Evolutionary conservation across 352 stramenopile species (phyloP).

Genomic region (Phytophthora boehmeriae): DNA sequence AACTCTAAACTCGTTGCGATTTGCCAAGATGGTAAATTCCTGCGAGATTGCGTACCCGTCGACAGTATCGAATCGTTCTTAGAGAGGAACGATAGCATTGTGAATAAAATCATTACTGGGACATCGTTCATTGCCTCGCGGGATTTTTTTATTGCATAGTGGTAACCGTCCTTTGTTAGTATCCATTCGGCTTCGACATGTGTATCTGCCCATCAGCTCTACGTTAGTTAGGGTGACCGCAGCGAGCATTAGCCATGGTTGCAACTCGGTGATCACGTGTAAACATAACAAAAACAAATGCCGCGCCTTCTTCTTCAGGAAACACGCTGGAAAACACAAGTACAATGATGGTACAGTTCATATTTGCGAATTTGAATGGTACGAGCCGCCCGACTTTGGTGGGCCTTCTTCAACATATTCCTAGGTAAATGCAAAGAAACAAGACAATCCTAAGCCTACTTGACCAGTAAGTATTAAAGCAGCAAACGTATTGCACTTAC

Average conservation of each 20-base stretch:
- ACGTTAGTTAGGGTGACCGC: too few species aligned
- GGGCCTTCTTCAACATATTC: conserved; percentile 63
- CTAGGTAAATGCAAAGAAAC: conserved; percentile 23
- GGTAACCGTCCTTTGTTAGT: too few species aligned
- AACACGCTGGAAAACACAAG: too few species aligned
- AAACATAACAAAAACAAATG: too few species aligned
- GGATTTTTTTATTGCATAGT: background rate
- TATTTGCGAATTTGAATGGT: conserved; percentile 49
- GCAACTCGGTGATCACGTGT: too few species aligned
- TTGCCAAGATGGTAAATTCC: conserved; percentile 89
- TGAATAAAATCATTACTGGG: conserved; percentile 26
- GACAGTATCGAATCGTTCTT: conserved; percentile 60
- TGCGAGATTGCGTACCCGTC: conserved; percentile 81
- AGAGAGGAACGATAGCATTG: conserved; percentile 15
- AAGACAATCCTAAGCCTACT: background rate
- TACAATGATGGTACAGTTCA: conserved; percentile 13
- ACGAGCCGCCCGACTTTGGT: conserved; percentile 36
- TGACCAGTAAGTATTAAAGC: background rate
- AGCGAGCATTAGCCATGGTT: too few species aligned
- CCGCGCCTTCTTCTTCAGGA: too few species aligned
- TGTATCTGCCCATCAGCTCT: too few species aligned
- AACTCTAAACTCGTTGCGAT: conserved; percentile 86
- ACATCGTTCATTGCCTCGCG: background rate
- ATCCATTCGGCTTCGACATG: too few species aligned
- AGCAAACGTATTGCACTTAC: conserved; percentile 18